phyloP scores from a whole-genome alignment of 495 filamentous ascomycete species.

The Achaetomiella virescens region DNA sequence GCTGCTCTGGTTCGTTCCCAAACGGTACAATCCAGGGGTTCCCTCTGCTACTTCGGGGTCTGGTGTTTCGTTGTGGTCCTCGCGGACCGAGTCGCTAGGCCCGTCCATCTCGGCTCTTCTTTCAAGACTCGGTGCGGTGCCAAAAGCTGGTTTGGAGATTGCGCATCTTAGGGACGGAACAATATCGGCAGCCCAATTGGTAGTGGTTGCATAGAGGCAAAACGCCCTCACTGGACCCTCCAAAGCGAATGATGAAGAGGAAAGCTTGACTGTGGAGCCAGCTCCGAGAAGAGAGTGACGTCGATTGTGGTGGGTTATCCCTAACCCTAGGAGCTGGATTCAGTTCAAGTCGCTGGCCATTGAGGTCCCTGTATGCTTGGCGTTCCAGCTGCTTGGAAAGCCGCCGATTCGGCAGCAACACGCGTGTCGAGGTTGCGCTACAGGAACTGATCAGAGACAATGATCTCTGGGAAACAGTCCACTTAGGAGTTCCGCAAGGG shows the following conservation, averaged over 20 bases:
- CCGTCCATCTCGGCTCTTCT: slow-evolving; percentile 27
- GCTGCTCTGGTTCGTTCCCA: slow-evolving; percentile 72
- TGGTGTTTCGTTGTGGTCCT: not conserved
- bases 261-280: slow-evolving; percentile 5
- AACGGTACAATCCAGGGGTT: slow-evolving; percentile 44
- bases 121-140: slow-evolving; percentile 4
- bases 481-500: too few relatives aligned
- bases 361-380: not conserved
- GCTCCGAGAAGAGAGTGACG: slow-evolving; percentile 21
- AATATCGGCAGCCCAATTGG: not conserved
- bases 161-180: slow-evolving; percentile 9
- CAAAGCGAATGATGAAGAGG: not conserved
- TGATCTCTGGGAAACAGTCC: too few relatives aligned
- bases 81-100: slow-evolving; percentile 13
- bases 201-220: not conserved
- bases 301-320: too few relatives aligned
- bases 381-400: not conserved
- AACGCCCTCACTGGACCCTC: not conserved
- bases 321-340: not conserved
- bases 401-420: not conserved
- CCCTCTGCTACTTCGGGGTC: slow-evolving; percentile 30
- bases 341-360: slow-evolving; percentile 4
- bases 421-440: too few relatives aligned
- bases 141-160: not conserved
- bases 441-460: too few relatives aligned